Evolutionary conservation across 2,329 filamentous ascomycete species (phyloP), one percentile per base, ranked within the genome.

Genomic region (Trichoderma sp.): DNA sequence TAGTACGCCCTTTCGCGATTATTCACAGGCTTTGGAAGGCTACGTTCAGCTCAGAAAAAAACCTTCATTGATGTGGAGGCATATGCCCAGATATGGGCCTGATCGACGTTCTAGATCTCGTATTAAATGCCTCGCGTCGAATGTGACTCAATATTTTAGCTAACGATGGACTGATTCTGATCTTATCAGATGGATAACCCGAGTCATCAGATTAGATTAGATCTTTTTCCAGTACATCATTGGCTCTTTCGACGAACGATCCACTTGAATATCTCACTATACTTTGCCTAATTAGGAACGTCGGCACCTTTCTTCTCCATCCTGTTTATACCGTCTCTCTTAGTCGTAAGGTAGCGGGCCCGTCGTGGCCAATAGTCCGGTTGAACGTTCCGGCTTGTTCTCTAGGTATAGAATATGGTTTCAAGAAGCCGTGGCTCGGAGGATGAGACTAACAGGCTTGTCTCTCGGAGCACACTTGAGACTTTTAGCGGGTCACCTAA

Each of bases 131-230:
- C 6, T 65, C 30, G 61, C 51, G 51, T 18, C 43, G 32, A 6
- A 56, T 24, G 6, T 56, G 51, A 56, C 51, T 46, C 51, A 56
- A 65, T 46, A 18, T 55, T 30, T 65, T 65, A 65, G 51, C 34
- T 65, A 65, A 65, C 13, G 51, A 54, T 65, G 51, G 13, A 65
- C 61, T 65, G 61, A 65, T 65, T 26, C 43, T 43, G 32, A 65
- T 65, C 61, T 65, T 65, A 65, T 65, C 61, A 65, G 61, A 65
- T 65, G 51, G 32, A 43, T 43, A 46, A 46, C 16, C 43, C 54
- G 61, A 46, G 32, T 56, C 61, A 65, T 65, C 51, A 56, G 61
- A 65, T 65, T 56, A 65, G 61, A 65, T 65, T 65, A 65, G 61
- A 65, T 65, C 51, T 24, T 18, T 24, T 65, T 1, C 18, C 24